Base-by-base conservation (phyloP, 371 early-diverging fungal genomes). In the Apophysomyces ossiformis region DNA sequence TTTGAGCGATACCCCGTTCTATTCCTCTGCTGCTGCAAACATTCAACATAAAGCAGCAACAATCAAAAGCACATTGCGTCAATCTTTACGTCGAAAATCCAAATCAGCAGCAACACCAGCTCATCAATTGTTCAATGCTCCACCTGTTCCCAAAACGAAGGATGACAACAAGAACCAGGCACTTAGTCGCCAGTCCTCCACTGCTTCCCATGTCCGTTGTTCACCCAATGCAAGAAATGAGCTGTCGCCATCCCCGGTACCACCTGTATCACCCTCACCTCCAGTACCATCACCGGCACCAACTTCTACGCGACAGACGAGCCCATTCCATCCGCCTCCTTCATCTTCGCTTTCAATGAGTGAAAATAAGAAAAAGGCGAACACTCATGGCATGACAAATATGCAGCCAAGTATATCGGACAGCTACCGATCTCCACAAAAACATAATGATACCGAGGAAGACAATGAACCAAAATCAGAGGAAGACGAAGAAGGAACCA, bases 1-100 rank as follows among this genome's bases (percentile, higher is more conserved):
- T 47, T 12, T 64, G 7, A 61, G 67, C 54, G 50, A 70, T 0
- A 59, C 44, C 12, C 65, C 56, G 8, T 57, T 37, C 13, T 18
- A 45, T 54, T 26, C 44, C 13, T 36, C 65, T 38, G 60, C 64
- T n/a, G 63, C 69, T 45, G 64, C 69, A 1, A 56, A 65, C 32
- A 64, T 74, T 11, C 63, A 66, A 26, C 61, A 68, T 61, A 69
- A 69, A 15, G 67, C 79, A 16, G 75, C 75, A 1, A 75, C 75
- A 1, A 46, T 77, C 8, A 60, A 59, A 37, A 78, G 65, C n/a
- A 74, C 68, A 0, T 37, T 81, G 13, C 64, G 68, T 37, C 72
- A 74, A 64, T 78, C 81, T 4, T n/a, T 81, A 11, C 69, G 80
- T 35, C 69, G 64, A 15, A 69, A 71, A 38, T 69, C 76, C 46